Percentiles rank a stretch among this genome's conserved stretches.
These are phyloP conservation scores for Aspergillus pseudoglaucus DNA, from an alignment of 2,329 filamentous ascomycete species.

Conservation along the genomic window DNA sequence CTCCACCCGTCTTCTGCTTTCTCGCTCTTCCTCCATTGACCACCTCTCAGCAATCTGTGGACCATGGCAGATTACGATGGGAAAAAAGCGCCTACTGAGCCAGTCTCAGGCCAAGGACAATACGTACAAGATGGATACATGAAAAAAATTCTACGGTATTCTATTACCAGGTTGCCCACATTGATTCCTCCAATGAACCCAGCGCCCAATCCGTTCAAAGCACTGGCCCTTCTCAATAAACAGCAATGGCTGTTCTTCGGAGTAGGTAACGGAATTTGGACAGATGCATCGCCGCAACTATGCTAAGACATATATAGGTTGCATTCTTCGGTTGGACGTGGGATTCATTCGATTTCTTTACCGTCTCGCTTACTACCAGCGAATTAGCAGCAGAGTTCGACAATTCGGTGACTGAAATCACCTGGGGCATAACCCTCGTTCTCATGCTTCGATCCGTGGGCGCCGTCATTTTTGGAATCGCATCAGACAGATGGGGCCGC, in stretches of 20 bases:
- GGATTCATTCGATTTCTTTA: slow-evolving; percentile 58
- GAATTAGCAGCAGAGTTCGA: slow-evolving; percentile 49
- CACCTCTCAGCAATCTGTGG: not conserved
- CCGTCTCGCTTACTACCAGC: slow-evolving; percentile 51
- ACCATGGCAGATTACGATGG: not conserved
- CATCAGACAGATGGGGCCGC: slow-evolving; percentile 47
- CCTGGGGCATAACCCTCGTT: slow-evolving; percentile 53
- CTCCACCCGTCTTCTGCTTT: not conserved
- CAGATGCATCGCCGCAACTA: slow-evolving; percentile 6
- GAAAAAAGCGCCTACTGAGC: not conserved
- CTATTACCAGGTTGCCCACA: slow-evolving; percentile 48
- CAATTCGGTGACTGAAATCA: slow-evolving; percentile 52
- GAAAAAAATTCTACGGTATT: slow-evolving; percentile 40
- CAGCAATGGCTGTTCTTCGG: slow-evolving; percentile 57
- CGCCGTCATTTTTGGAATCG: slow-evolving; percentile 51
- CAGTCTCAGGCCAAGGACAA: not conserved
- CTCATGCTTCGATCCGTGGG: slow-evolving; percentile 58
- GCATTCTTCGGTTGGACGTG: slow-evolving; percentile 47
- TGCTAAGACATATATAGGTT: slow-evolving; percentile 16
- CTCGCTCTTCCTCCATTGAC: not conserved
- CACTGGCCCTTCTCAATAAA: slow-evolving; percentile 45
- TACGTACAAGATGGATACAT: slow-evolving; percentile 14
- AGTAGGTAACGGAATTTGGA: slow-evolving; percentile 11
- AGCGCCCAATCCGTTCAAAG: slow-evolving; percentile 48
- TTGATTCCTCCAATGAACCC: slow-evolving; percentile 52